Conservation (phyloP, 441 rosid species). For the Capsella rubella region DNA sequence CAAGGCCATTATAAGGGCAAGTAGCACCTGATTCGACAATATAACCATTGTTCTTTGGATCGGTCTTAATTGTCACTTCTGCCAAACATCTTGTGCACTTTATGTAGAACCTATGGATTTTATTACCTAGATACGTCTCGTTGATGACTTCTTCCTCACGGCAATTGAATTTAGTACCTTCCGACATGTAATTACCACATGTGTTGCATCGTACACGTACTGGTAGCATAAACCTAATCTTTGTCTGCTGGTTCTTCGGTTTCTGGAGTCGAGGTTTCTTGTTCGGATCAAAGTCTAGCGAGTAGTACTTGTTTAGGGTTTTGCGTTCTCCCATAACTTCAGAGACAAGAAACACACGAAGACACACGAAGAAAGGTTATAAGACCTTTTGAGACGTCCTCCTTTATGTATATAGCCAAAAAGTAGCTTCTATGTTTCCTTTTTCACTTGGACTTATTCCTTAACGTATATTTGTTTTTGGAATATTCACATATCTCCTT, state of each 20-base stretch:
- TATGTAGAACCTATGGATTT: too few species aligned
- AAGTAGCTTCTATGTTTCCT: too few species aligned
- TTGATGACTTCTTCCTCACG: neutral
- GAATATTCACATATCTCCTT: too few species aligned
- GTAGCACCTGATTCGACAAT: conserved; percentile 27
- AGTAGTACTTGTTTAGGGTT: conserved; percentile 6
- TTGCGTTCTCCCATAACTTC: conserved; percentile 9
- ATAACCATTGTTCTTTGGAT: neutral
- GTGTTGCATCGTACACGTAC: neutral
- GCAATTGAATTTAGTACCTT: neutral
- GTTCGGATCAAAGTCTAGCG: conserved; percentile 8
- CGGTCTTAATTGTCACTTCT: neutral
- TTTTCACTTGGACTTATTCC: too few species aligned
- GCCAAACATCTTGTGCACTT: neutral
- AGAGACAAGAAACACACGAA: neutral
- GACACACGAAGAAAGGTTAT: too few species aligned
- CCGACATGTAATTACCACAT: neutral
- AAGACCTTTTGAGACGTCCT: too few species aligned
- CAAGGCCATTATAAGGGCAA: neutral
- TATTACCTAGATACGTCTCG: neutral
- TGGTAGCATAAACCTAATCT: neutral
- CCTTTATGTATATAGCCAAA: too few species aligned
- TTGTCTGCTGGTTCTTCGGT: conserved; percentile 15
- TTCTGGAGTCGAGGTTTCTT: neutral
- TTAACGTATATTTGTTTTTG: too few species aligned